Conservation (phyloP, 169 alveolate genomes). For the Toxoplasma gondii region DNA sequence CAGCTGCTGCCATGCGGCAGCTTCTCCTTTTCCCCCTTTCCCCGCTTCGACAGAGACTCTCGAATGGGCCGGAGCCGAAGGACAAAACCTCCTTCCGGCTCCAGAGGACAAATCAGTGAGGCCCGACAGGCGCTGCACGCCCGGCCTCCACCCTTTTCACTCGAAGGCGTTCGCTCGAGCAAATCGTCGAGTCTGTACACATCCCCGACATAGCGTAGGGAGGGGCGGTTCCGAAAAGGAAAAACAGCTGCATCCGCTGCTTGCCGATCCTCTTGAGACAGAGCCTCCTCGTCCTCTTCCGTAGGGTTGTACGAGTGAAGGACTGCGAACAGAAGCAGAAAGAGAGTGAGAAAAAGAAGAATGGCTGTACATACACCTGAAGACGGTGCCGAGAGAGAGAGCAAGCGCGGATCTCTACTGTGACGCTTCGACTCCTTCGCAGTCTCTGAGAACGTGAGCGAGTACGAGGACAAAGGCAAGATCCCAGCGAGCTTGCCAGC, state of each 20-base stretch:
- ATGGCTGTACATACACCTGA: neutral
- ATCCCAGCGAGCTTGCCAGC: too few relatives aligned
- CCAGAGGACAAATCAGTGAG: conserved; percentile 13
- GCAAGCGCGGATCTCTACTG: too few relatives aligned
- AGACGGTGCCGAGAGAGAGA: too few relatives aligned
- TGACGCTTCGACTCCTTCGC: too few relatives aligned
- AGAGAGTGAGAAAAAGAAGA: neutral
- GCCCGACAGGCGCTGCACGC: neutral
- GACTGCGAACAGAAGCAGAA: neutral
- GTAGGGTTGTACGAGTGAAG: conserved; percentile 2
- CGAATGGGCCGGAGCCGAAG: neutral
- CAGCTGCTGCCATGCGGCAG: too few relatives aligned
- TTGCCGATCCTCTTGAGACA: neutral
- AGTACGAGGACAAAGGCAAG: too few relatives aligned
- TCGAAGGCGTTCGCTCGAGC: neutral
- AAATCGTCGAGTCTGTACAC: neutral
- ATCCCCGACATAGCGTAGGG: neutral
- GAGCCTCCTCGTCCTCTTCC: neutral
- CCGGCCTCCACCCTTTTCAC: neutral
- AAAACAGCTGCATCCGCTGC: neutral
- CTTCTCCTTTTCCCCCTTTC: neutral
- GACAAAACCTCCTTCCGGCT: conserved; percentile 12
- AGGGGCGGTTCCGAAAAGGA: neutral
- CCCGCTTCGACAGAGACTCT: neutral
- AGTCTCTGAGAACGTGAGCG: too few relatives aligned